Evolutionary conservation across 306 rosid species (phyloP).

Genomic region (Amphicarpaea edgeworthii): DNA sequence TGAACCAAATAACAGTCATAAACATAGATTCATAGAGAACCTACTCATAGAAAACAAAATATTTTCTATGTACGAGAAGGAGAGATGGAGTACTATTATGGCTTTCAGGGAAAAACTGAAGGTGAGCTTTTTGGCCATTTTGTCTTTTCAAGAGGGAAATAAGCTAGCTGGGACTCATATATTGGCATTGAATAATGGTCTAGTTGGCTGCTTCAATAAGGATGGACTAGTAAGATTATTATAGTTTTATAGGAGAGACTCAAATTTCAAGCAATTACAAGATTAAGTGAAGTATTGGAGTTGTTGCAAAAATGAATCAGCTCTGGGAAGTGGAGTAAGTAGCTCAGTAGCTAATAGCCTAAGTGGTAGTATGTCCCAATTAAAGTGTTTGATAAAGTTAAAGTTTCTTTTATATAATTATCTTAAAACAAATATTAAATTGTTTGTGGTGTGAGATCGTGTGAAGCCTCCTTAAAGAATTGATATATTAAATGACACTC

Average conservation of each 20-base stretch:
- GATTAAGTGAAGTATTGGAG: slow-evolving; percentile 17
- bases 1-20: too few relatives aligned
- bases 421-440: too few relatives aligned
- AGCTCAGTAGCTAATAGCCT: neutral
- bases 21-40: too few relatives aligned
- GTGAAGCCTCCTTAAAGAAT: too few relatives aligned
- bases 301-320: slow-evolving; percentile 19
- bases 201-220: neutral
- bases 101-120: slow-evolving; percentile 14
- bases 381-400: too few relatives aligned
- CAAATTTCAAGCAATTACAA: neutral
- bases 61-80: too few relatives aligned
- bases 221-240: neutral
- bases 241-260: neutral
- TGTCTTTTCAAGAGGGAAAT: neutral
- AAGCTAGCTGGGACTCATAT: slow-evolving; percentile 4
- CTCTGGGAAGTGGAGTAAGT: slow-evolving; percentile 24
- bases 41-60: too few relatives aligned
- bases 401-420: too few relatives aligned
- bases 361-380: neutral
- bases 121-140: slow-evolving; percentile 36
- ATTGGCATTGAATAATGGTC: neutral
- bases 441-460: too few relatives aligned
- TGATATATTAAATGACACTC: too few relatives aligned
- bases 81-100: slow-evolving; percentile 15